Percentiles rank a stretch among this genome's conserved stretches.
phyloP scores from a whole-genome alignment of 495 filamentous ascomycete genomes.

The Choiromyces venosus region DNA sequence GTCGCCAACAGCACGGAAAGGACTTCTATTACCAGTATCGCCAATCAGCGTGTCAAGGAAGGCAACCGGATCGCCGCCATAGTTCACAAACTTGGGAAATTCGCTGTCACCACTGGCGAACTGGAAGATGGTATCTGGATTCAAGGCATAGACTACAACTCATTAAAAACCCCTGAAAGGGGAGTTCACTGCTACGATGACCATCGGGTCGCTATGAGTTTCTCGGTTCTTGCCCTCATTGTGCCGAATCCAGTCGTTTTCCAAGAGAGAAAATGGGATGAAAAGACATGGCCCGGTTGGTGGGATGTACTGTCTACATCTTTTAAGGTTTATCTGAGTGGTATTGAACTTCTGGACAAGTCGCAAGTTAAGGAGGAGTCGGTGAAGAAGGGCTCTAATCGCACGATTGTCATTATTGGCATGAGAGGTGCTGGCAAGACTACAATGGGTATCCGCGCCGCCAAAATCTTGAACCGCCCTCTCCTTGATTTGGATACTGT shows the following conservation, averaged over 20 bases:
- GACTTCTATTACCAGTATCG: slow-evolving; percentile 73
- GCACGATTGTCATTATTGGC: slow-evolving; percentile 86
- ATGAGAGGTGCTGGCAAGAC: slow-evolving; percentile 98
- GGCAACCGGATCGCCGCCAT: slow-evolving; percentile 96
- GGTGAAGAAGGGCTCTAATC: slow-evolving; percentile 34
- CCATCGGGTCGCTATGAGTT: slow-evolving; percentile 97
- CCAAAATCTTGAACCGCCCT: slow-evolving; percentile 63
- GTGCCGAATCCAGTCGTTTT: slow-evolving; percentile 72
- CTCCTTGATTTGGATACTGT: slow-evolving; percentile 84
- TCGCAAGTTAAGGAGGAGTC: slow-evolving; percentile 45
- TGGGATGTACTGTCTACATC: slow-evolving; percentile 79
- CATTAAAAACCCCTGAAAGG: slow-evolving; percentile 56
- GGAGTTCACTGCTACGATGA: slow-evolving; percentile 95
- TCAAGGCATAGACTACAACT: slow-evolving; percentile 58
- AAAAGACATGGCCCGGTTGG: slow-evolving; percentile 99
- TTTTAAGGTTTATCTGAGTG: slow-evolving; percentile 69
- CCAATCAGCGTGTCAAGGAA: slow-evolving; percentile 98
- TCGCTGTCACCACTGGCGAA: slow-evolving; percentile 79
- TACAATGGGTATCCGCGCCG: slow-evolving; percentile 80
- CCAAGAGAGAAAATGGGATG: slow-evolving; percentile 82
- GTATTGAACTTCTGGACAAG: slow-evolving; percentile 54
- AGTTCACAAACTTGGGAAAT: slow-evolving; percentile 94
- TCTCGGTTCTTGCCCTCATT: slow-evolving; percentile 77
- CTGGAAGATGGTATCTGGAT: slow-evolving; percentile 90
- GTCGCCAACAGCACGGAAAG: slow-evolving; percentile 78